phyloP scores from a whole-genome alignment of 331 rosid species.

The Quercus tomentella region DNA sequence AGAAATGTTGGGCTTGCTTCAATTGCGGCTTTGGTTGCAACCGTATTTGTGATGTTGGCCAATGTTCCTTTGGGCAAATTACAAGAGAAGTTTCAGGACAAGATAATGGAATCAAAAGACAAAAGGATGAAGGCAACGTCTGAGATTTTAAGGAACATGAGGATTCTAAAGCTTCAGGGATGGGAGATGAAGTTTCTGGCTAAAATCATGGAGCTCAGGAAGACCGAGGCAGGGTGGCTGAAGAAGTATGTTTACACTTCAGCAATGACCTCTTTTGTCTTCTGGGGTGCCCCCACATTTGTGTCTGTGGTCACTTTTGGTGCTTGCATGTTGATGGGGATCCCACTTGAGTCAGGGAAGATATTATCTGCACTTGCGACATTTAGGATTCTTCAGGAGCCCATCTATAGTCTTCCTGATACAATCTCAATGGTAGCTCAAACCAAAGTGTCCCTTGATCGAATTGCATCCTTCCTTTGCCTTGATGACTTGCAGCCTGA shows the following conservation, averaged over 20 bases:
- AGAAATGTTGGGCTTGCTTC: conserved; percentile 57
- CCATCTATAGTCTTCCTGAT: conserved; percentile 53
- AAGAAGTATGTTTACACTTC: conserved; percentile 45
- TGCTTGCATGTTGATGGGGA: conserved; percentile 47
- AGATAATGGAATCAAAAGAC: conserved; percentile 81
- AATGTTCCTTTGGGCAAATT: conserved; percentile 53
- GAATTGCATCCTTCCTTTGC: conserved; percentile 58
- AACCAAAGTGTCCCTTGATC: conserved; percentile 68
- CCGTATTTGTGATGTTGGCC: conserved; percentile 44
- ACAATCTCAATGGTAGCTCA: conserved; percentile 64
- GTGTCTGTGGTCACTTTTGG: conserved; percentile 57
- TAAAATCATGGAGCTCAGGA: conserved; percentile 50
- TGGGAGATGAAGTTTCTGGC: conserved; percentile 92
- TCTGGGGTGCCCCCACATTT: conserved; percentile 55
- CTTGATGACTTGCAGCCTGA: conserved; percentile 51
- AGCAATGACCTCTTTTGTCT: conserved; percentile 44
- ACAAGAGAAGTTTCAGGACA: conserved; percentile 58
- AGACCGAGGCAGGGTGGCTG: conserved; percentile 59
- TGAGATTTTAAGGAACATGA: conserved; percentile 76
- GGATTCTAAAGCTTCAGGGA: conserved; percentile 83
- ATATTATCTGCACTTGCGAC: conserved; percentile 72
- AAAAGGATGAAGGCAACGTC: conserved; percentile 71
- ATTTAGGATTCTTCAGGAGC: conserved; percentile 55
- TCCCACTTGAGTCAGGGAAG: conserved; percentile 71
- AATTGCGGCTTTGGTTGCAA: conserved; percentile 44